A percentile compares a stretch with the other conserved stretches of the same genome.
Conservation (phyloP, 23 red algal genomes). For the Chondrus crispus region DNA sequence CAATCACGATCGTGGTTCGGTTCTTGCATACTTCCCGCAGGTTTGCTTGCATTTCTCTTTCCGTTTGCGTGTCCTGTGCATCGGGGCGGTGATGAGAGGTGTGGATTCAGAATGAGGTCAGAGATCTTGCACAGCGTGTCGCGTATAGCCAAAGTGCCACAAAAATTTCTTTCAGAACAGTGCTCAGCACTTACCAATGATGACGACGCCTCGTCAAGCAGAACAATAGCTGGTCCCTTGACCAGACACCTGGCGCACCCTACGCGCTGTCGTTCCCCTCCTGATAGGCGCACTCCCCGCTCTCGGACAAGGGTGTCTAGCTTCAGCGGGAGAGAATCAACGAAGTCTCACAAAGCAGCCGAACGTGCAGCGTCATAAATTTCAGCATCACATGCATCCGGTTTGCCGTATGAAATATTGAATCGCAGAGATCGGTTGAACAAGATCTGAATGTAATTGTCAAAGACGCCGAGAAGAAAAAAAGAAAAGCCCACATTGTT, state of each 20-base stretch:
- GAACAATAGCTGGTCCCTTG: conserved; percentile 71
- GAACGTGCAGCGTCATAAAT: conserved; percentile 54
- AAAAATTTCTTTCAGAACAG: no score
- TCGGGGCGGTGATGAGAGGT: no score
- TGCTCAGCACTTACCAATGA: conserved; percentile 48
- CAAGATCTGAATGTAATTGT: conserved; percentile 67
- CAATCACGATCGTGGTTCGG: conserved; percentile 91
- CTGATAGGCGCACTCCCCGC: conserved; percentile 77
- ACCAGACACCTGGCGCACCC: conserved; percentile 80
- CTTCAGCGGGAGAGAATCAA: conserved; percentile 67
- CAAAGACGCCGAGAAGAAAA: neutral
- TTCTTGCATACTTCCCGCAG: conserved; percentile 65
- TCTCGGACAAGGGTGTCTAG: conserved; percentile 89
- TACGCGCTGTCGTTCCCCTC: conserved; percentile 93
- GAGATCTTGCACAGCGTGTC: no score
- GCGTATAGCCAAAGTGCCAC: no score
- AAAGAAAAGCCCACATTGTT: no score
- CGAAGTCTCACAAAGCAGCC: conserved; percentile 70
- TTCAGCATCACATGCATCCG: conserved; percentile 50
- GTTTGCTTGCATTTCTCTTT: conserved; percentile 80
- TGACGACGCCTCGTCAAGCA: conserved; percentile 90
- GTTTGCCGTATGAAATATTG: conserved; percentile 91
- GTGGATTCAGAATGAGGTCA: no score
- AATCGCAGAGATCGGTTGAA: conserved; percentile 83
- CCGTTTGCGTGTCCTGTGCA: conserved; percentile 72